These are phyloP conservation scores for Arctostaphylos glauca DNA, from an alignment of 148 eudicot genomes.

Conservation along the genomic window DNA sequence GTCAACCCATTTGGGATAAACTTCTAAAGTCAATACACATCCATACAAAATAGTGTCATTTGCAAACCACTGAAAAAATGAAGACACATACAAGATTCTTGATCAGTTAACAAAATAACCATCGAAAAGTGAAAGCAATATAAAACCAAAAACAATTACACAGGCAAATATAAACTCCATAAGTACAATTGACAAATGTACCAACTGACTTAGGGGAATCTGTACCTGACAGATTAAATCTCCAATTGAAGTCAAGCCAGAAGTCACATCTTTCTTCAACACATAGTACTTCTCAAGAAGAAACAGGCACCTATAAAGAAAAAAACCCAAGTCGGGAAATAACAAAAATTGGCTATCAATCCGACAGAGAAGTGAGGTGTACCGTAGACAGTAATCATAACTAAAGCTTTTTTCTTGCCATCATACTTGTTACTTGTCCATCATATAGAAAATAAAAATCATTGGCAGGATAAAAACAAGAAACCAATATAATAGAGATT, in stretches of 20 bases:
- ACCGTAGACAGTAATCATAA: background rate
- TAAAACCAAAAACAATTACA: background rate
- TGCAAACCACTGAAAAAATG: background rate
- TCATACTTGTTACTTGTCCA: background rate
- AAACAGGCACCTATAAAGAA: constrained; percentile 64
- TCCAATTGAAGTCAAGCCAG: constrained; percentile 77
- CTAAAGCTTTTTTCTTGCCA: background rate
- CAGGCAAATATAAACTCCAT: no score
- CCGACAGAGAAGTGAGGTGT: background rate
- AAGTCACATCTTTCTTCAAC: constrained; percentile 75
- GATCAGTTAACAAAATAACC: background rate
- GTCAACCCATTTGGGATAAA: no score
- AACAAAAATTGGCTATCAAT: background rate
- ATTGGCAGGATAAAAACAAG: background rate
- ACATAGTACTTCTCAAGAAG: constrained; percentile 75
- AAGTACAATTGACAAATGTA: background rate
- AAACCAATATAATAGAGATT: background rate
- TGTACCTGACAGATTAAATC: constrained; percentile 84
- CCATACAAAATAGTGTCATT: background rate
- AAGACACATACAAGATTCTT: background rate
- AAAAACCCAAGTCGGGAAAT: background rate
- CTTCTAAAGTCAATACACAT: no score
- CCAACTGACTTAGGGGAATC: background rate
- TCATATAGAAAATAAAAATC: background rate
- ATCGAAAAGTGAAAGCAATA: background rate